Conservation (phyloP, 2,329 filamentous ascomycete genomes). For the Colletotrichum musae region DNA sequence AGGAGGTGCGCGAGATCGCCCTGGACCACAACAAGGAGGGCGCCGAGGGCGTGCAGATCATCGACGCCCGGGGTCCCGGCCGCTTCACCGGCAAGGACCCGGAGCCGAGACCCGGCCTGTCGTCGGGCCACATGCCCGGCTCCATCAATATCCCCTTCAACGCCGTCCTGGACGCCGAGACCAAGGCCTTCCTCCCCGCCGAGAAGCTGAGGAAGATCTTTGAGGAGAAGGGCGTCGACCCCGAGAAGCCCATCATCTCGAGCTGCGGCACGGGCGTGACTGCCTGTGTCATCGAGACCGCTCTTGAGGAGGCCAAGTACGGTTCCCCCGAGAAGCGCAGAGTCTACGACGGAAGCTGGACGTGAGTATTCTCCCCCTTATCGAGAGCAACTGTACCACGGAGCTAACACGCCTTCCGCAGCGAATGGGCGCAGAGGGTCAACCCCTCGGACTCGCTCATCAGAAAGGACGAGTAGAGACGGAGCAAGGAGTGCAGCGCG, state of each 20-base stretch:
- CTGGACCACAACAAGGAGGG: constrained; percentile 86
- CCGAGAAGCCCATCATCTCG: constrained; percentile 84
- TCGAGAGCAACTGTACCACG: neutral
- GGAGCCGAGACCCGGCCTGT: constrained; percentile 88
- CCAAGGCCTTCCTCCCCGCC: constrained; percentile 82
- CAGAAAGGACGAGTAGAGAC: constrained; percentile 60
- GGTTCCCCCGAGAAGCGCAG: constrained; percentile 76
- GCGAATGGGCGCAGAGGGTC: constrained; percentile 78
- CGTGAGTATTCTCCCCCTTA: constrained; percentile 71
- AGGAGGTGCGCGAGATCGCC: constrained; percentile 85
- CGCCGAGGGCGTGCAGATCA: constrained; percentile 84
- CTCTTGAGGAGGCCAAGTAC: constrained; percentile 83
- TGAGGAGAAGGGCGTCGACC: constrained; percentile 83
- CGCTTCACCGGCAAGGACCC: constrained; percentile 87
- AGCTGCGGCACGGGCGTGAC: constrained; percentile 96
- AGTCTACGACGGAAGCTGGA: constrained; percentile 98
- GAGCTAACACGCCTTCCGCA: constrained; percentile 52
- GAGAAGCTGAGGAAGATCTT: constrained; percentile 84
- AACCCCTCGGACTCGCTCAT: constrained; percentile 74
- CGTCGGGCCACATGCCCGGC: constrained; percentile 92
- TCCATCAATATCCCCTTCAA: constrained; percentile 87
- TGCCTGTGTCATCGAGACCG: constrained; percentile 90
- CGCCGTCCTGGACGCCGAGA: constrained; percentile 84
- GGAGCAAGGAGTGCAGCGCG: constrained; percentile 13
- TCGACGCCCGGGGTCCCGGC: constrained; percentile 87